These are phyloP conservation scores for Ballota nigra DNA, from an alignment of 257 asterid genomes.

Conservation along the genomic window DNA sequence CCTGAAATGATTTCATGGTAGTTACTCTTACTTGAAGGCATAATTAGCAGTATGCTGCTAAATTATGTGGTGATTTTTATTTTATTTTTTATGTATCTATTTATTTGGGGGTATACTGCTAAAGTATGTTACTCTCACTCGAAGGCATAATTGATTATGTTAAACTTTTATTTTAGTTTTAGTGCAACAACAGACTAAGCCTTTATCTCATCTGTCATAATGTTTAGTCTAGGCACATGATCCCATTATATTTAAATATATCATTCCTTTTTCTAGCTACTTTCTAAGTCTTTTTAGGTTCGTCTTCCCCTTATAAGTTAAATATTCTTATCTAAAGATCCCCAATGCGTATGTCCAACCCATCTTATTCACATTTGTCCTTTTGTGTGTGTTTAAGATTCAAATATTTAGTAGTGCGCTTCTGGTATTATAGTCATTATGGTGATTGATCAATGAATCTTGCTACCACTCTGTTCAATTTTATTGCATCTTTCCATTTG, in stretches of 20 bases:
- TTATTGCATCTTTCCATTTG: background rate
- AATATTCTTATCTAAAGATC: background rate
- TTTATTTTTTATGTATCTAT: background rate
- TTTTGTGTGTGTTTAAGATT: background rate
- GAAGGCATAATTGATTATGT: background rate
- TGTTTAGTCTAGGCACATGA: background rate
- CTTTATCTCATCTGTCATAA: background rate
- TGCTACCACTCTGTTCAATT: background rate
- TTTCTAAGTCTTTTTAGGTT: background rate
- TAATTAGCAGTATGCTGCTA: background rate
- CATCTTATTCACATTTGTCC: background rate
- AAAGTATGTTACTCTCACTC: too few species aligned
- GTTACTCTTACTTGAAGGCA: background rate
- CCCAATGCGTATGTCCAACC: background rate
- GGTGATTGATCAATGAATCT: conserved; percentile 13
- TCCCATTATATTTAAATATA: background rate
- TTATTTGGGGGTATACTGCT: background rate
- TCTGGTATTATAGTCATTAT: background rate
- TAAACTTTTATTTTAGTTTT: background rate
- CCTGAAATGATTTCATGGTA: background rate
- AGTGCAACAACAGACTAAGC: background rate
- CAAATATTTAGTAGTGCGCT: background rate
- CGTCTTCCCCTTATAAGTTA: background rate
- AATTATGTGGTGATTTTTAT: background rate
- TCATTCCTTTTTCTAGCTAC: background rate